Percentiles rank a stretch among this genome's conserved stretches.
Evolutionary conservation across 1,284 basidiomycete species (phyloP).

Genomic region (Apiotrichum gracile): DNA sequence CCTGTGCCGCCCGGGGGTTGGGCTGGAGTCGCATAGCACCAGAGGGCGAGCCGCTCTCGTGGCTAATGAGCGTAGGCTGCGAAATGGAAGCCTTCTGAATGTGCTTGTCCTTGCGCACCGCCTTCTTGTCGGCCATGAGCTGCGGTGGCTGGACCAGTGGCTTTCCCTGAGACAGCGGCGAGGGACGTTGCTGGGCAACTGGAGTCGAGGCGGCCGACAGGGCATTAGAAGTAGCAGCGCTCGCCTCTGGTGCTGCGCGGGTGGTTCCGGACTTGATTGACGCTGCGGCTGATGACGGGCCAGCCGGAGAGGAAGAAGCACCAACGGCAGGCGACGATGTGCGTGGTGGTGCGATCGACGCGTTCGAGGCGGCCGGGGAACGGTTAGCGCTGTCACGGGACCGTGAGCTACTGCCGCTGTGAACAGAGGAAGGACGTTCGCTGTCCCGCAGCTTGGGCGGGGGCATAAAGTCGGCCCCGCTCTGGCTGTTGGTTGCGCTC

Average conservation of each 20-base stretch:
- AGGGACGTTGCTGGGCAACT: constrained; percentile 18
- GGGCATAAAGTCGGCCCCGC: constrained; percentile 9
- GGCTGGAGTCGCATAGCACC: too few species aligned
- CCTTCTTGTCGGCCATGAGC: constrained; percentile 49
- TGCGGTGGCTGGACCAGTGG: background rate
- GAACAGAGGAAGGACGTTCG: constrained; percentile 11
- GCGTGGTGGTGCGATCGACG: background rate
- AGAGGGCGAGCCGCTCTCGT: background rate
- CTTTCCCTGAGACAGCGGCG: constrained; percentile 30
- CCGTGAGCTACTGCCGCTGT: constrained; percentile 10
- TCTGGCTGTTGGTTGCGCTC: background rate
- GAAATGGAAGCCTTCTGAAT: constrained; percentile 13
- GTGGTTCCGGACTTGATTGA: background rate
- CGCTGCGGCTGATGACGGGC: background rate
- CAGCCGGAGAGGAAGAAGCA: background rate
- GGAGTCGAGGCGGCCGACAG: background rate
- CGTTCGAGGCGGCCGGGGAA: background rate
- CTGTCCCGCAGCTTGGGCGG: constrained; percentile 11
- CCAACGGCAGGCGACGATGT: background rate
- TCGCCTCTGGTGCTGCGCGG: background rate
- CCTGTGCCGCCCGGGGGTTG: too few species aligned
- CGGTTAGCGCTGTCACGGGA: constrained; percentile 1
- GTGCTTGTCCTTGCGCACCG: constrained; percentile 44
- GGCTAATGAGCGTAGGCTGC: constrained; percentile 9
- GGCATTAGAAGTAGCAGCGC: background rate